Percentiles rank a stretch among this genome's conserved stretches.
phyloP scores from a whole-genome alignment of 805 yeast species.

The Kazachstania taianensis region DNA sequence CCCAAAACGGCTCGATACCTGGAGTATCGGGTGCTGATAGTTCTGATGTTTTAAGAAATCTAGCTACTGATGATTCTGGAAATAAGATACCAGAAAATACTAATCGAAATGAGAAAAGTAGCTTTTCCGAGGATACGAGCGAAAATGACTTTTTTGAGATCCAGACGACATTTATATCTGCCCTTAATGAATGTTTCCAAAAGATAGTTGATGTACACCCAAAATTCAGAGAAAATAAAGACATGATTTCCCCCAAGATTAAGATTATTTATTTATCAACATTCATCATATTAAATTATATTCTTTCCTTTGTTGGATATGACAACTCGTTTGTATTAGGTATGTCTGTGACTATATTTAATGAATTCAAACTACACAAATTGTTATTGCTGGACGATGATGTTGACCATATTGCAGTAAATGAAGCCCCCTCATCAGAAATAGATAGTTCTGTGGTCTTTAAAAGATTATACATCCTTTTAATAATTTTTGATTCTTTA shows the following conservation, averaged over 20 bases:
- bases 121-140: neutral
- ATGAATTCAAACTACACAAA: conserved; percentile 45
- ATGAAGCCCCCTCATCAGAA: conserved; percentile 6
- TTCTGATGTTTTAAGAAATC: conserved; percentile 2
- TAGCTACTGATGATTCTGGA: conserved; percentile 2
- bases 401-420: neutral
- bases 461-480: conserved; percentile 38
- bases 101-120: conserved; percentile 3
- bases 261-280: conserved; percentile 31
- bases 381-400: conserved; percentile 20
- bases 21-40: conserved; percentile 3
- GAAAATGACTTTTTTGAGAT: conserved; percentile 15
- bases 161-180: conserved; percentile 20
- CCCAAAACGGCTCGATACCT: conserved; percentile 1
- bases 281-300: conserved; percentile 41
- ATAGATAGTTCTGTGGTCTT: conserved; percentile 27
- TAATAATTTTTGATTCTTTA: conserved; percentile 42
- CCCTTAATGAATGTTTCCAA: conserved; percentile 26
- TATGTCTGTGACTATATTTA: conserved; percentile 42
- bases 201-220: conserved; percentile 27
- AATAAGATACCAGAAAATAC: conserved; percentile 1
- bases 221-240: conserved; percentile 20
- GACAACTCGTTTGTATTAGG: conserved; percentile 49
- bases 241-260: conserved; percentile 24
- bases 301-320: conserved; percentile 50